Evolutionary conservation across 2,329 filamentous ascomycete species (phyloP).

Genomic region (Penicillium crustosum): DNA sequence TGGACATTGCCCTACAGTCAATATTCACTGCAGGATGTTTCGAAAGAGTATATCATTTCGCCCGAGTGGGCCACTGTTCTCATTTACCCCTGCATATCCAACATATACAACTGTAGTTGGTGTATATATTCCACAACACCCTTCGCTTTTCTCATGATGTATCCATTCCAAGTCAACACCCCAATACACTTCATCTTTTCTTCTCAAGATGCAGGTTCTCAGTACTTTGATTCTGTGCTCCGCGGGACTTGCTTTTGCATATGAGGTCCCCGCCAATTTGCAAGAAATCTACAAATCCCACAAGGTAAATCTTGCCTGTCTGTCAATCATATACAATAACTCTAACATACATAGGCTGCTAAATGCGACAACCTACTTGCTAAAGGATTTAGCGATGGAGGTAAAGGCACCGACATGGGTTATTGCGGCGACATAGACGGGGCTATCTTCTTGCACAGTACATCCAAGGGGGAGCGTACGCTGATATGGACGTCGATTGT

Average conservation of each 20-base stretch:
- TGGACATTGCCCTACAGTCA: not conserved
- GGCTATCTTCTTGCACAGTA: conserved; percentile 53
- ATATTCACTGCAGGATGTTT: not conserved
- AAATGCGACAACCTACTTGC: conserved; percentile 21
- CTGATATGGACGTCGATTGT: conserved; percentile 61
- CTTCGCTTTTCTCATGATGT: not conserved
- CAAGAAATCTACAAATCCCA: conserved; percentile 21
- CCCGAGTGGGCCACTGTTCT: not conserved
- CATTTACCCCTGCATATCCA: not conserved
- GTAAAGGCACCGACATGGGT: conserved; percentile 10
- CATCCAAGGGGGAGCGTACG: conserved; percentile 35
- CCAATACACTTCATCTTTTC: not conserved
- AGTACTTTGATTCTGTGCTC: conserved; percentile 1
- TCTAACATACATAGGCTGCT: conserved; percentile 9
- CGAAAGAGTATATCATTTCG: not conserved
- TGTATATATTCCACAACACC: not conserved
- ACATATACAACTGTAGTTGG: not conserved
- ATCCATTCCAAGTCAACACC: not conserved
- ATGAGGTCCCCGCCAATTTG: conserved; percentile 20
- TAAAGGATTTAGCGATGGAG: conserved; percentile 10
- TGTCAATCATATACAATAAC: not conserved
- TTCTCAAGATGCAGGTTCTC: not conserved
- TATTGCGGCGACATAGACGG: conserved; percentile 53
- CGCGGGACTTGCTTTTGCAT: conserved; percentile 9
- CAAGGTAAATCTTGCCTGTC: conserved; percentile 10